These are phyloP conservation scores for Kluyveromyces nonfermentans DNA, from an alignment of 805 yeast species.

Conservation along the genomic window DNA sequence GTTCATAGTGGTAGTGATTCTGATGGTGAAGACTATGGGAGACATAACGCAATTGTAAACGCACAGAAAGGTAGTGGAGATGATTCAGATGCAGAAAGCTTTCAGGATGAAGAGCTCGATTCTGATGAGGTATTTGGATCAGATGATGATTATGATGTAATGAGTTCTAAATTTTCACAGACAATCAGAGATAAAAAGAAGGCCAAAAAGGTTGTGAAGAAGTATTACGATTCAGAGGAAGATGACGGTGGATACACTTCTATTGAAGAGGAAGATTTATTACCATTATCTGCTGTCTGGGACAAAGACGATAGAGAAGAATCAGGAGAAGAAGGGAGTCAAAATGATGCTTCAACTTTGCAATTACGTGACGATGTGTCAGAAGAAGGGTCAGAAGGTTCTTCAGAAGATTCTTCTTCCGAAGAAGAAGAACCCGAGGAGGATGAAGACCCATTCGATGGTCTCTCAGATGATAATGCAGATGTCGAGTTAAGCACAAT, in stretches of 20 bases:
- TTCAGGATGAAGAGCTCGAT: constrained; percentile 60
- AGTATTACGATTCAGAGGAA: constrained; percentile 34
- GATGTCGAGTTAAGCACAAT: constrained; percentile 47
- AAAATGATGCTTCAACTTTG: constrained; percentile 10
- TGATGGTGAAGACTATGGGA: constrained; percentile 15
- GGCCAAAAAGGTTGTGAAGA: constrained; percentile 18
- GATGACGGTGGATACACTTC: constrained; percentile 62
- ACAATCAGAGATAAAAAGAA: constrained; percentile 50
- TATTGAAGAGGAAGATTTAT: constrained; percentile 65
- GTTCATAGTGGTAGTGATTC: constrained; percentile 28
- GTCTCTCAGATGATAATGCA: constrained; percentile 37
- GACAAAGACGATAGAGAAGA: constrained; percentile 52
- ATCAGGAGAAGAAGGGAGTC: constrained; percentile 19
- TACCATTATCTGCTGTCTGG: constrained; percentile 83
- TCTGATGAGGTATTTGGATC: constrained; percentile 88
- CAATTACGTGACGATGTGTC: constrained; percentile 21
- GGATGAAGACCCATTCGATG: constrained; percentile 28
- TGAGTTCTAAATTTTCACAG: constrained; percentile 60
- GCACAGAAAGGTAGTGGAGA: constrained; percentile 26
- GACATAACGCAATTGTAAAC: constrained; percentile 33
- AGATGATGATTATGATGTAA: constrained; percentile 58
- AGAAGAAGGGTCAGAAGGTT: constrained; percentile 12
- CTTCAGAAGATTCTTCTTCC: constrained; percentile 13
- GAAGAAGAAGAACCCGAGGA: constrained; percentile 20
- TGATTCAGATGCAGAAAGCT: constrained; percentile 26